phyloP scores from a whole-genome alignment of 176 grass and related monocot species.

The Phyllostachys edulis region DNA sequence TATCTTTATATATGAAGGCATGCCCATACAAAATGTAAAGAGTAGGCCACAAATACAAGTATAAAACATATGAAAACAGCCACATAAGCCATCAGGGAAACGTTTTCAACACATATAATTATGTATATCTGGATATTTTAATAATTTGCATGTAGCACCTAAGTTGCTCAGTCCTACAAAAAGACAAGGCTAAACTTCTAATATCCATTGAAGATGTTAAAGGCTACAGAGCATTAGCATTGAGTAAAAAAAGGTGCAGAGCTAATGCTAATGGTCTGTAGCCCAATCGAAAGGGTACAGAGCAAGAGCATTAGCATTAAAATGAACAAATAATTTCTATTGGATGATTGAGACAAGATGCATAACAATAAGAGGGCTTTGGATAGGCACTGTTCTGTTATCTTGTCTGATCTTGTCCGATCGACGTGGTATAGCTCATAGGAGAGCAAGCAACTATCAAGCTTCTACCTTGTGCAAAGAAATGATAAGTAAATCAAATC shows the following conservation, averaged over 20 bases:
- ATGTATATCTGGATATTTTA: background rate
- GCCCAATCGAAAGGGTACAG: background rate
- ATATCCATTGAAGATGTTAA: background rate
- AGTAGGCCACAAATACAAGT: background rate
- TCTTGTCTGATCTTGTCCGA: background rate
- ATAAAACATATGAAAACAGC: slow-evolving; percentile 5
- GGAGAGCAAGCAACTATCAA: background rate
- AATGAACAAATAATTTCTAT: background rate
- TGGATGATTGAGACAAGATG: background rate
- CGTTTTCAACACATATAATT: background rate
- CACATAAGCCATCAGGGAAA: background rate
- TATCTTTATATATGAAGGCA: background rate
- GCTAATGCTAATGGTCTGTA: background rate
- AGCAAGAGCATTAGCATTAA: background rate
- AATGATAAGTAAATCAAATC: background rate
- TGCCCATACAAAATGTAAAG: background rate
- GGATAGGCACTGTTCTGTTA: background rate
- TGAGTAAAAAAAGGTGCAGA: background rate
- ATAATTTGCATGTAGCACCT: background rate
- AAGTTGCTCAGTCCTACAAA: background rate
- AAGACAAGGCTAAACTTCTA: background rate
- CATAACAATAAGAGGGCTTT: background rate
- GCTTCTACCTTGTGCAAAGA: background rate
- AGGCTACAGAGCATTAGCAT: background rate
- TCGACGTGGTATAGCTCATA: background rate